phyloP scores from a whole-genome alignment of 805 yeast species.

The Lipomyces oligophaga region DNA sequence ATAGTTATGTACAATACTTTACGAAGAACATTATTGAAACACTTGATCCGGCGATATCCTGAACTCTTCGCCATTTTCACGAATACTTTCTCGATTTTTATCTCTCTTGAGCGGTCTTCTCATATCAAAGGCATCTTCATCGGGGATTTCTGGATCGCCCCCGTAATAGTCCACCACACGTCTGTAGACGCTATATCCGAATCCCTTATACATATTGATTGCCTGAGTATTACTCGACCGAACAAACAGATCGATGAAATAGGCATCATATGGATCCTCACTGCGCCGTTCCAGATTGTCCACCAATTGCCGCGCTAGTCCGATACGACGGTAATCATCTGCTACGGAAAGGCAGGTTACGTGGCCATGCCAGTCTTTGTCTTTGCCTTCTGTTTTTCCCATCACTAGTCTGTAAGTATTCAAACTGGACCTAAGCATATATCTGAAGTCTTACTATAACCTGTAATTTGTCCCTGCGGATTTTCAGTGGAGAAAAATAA shows the following conservation, averaged over 20 bases:
- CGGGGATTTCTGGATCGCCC: constrained; percentile 36
- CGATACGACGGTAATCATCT: constrained; percentile 75
- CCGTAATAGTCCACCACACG: constrained; percentile 87
- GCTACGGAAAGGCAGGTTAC: constrained; percentile 93
- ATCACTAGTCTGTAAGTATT: constrained; percentile 70
- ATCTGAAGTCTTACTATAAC: constrained; percentile 32
- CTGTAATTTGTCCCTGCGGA: constrained; percentile 41
- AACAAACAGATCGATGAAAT: constrained; percentile 88
- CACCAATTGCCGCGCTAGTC: constrained; percentile 79
- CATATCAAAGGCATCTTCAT: constrained; percentile 79
- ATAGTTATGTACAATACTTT: neutral
- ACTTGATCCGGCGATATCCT: constrained; percentile 30
- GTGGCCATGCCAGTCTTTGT: constrained; percentile 90
- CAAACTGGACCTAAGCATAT: constrained; percentile 30
- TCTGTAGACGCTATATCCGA: constrained; percentile 81
- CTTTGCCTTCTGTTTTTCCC: constrained; percentile 92
- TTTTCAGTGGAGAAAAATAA: constrained; percentile 69
- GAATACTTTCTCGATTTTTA: constrained; percentile 31
- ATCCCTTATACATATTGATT: constrained; percentile 71
- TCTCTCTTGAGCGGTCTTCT: constrained; percentile 41
- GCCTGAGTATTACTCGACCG: constrained; percentile 81
- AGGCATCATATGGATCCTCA: constrained; percentile 65
- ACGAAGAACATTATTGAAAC: constrained; percentile 6
- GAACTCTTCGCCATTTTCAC: constrained; percentile 32
- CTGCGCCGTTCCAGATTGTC: constrained; percentile 68